Base-by-base conservation (phyloP, 176 grass and related monocot species). In the Thalia dealbata region DNA sequence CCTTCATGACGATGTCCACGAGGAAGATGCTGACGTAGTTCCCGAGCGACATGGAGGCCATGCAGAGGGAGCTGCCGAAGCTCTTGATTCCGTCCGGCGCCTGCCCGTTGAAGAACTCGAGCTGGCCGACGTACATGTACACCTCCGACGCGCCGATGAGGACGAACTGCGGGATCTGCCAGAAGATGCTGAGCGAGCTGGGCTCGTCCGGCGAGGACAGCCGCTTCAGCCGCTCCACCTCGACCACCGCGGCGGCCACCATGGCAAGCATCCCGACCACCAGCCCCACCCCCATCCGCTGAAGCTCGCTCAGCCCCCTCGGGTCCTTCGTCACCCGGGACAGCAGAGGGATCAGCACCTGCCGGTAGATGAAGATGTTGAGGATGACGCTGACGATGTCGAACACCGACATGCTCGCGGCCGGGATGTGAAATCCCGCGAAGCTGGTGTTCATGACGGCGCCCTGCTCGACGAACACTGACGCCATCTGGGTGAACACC, bases 21-120 rank as follows among this genome's bases (percentile, higher is more conserved):
- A 96, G 81, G 80, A 90, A 74, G 74, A 96, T 96, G 84, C 91
- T 96, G 0, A 96, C 87, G 44, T 96, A 96, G 72, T 96, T 96
- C 18, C 91, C 91, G 1, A 96, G 80, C 32, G 91, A 96, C 65
- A 96, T 96, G 78, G 91, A 96, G 46, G 91, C 91, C 91, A 91
- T 96, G 82, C 91, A 91, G 26, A 91, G 62, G 28, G 91, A 81
- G 84, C 91, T 91, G 3, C 91, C 91, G 65, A 96, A 88, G 85
- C 91, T 96, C 85, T 96, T 96, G 8, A 96, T 82, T 42, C 91
- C 91, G 51, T 91, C 88, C 13, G 91, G 91, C 6, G 88, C 85
- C 81, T 96, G 87, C 3, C 82, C 85, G 23, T 87, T 95, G 82
- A 95, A 95, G 82, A 95, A 95, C 56, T 95, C 91, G 13, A 95